Conservation (phyloP, 768 basidiomycete species). For the Sarcomyxa edulis region DNA sequence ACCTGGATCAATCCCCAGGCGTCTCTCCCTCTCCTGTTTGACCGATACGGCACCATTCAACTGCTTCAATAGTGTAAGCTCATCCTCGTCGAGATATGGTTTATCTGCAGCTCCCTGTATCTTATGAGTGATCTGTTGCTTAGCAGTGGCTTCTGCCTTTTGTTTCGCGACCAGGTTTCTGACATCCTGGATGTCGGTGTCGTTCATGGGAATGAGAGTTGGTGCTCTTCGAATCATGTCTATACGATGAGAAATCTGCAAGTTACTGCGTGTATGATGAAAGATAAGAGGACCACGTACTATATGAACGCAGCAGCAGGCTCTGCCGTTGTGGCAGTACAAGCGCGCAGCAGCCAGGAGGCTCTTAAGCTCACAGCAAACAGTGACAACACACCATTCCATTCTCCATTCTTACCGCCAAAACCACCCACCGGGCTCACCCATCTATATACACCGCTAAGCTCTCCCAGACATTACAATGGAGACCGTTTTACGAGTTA, state of each 20-base stretch:
- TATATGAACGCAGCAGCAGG: constrained; percentile 10
- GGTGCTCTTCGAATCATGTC: constrained; percentile 81
- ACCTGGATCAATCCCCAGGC: no score
- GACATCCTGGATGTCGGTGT: constrained; percentile 75
- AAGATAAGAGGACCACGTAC: constrained; percentile 14
- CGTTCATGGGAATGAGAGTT: constrained; percentile 71
- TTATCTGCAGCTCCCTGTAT: constrained; percentile 44
- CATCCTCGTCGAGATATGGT: constrained; percentile 22
- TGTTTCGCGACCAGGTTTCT: constrained; percentile 54
- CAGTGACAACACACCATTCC: constrained; percentile 14
- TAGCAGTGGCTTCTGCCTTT: constrained; percentile 32
- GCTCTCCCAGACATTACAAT: constrained; percentile 32
- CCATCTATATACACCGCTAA: no score
- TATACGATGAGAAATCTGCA: constrained; percentile 6
- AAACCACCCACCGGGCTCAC: constrained; percentile 2
- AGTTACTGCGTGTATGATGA: constrained; percentile 10
- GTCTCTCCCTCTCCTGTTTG: constrained; percentile 20
- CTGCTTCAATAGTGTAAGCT: constrained; percentile 25
- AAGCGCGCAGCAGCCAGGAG: constrained; percentile 3
- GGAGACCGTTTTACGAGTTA: constrained; percentile 62
- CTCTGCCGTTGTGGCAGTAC: neutral
- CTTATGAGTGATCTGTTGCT: constrained; percentile 35
- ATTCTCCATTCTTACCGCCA: constrained; percentile 3
- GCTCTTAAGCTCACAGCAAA: constrained; percentile 5
- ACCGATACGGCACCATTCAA: constrained; percentile 18